Conservation (phyloP, 148 eudicot species). For the Vaccinium myrtillus region DNA sequence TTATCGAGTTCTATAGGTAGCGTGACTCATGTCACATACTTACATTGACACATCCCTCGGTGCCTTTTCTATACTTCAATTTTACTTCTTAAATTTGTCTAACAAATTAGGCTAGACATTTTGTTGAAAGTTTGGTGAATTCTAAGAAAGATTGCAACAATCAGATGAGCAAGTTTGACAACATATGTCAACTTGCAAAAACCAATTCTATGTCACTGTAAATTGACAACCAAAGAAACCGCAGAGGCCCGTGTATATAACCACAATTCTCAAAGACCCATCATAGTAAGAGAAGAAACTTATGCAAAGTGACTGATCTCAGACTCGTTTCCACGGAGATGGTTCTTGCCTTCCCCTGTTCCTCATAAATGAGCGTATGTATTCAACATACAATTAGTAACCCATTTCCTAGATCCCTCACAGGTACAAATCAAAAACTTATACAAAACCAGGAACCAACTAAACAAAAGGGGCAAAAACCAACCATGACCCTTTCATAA, state of each 20-base stretch:
- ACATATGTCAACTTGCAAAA: neutral
- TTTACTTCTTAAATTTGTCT: neutral
- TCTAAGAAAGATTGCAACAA: neutral
- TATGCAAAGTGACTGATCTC: neutral
- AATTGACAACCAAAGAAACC: neutral
- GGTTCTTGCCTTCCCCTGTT: neutral
- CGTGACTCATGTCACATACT: neutral
- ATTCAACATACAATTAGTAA: neutral
- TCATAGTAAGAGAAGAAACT: neutral
- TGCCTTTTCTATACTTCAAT: neutral
- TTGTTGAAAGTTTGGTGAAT: neutral
- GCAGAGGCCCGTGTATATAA: neutral
- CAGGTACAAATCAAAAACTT: neutral
- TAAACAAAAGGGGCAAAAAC: neutral
- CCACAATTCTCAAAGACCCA: neutral
- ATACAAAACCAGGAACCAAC: neutral
- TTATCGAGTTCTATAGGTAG: neutral
- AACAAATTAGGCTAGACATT: neutral
- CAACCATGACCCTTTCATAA: neutral
- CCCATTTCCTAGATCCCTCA: neutral
- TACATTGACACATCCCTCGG: neutral
- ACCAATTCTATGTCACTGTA: neutral
- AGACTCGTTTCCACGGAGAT: neutral
- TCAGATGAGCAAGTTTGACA: neutral
- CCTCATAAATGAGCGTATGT: too few species aligned